Evolutionary conservation across 2,329 filamentous ascomycete species (phyloP), one percentile per base, ranked within the genome.

Genomic region (Exutisphaerella laricina): DNA sequence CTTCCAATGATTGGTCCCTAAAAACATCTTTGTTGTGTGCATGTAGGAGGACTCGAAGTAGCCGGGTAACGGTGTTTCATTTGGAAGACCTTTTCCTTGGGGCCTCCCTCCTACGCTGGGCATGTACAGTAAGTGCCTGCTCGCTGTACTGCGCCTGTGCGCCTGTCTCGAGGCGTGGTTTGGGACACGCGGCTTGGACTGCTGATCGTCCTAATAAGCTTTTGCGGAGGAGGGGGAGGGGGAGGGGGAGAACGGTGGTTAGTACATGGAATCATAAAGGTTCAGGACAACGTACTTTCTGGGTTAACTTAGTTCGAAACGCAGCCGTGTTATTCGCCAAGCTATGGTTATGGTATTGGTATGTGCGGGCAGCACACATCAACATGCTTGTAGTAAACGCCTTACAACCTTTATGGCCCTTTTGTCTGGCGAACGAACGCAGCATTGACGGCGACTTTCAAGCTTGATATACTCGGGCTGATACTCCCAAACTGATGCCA

Each of bases 61-160:
- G 25, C 16, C 45, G 38, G 36, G 41, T 23, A 31, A 26, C 12
- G 38, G n/a, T n/a, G n/a, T n/a, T n/a, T 41, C 36, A 51, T 51
- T 51, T 51, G 49, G 49, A 51, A 51, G 46, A 39, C 38, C 14
- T 48, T n/a, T n/a, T n/a, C n/a, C n/a, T n/a, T n/a, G n/a, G n/a
- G n/a, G n/a, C n/a, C n/a, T n/a, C n/a, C n/a, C 14, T 20, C 34
- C 32, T 20, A 40, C 33, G 29, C 38, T 21, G 26, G 36, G 23
- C 44, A 45, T 26, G 32, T 45, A 37, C 23, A 25, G 35, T 36
- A 36, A 25, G 35, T 36, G 30, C 32, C 40, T 29, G 41, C 41
- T 39, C 34, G 35, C 26, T 44, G 41, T 44, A 44, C 35, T 35
- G 12, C 20, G 32, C 18, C 40, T 37, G 25, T 29, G 21, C 26